Percentiles rank a stretch among this genome's conserved stretches.
Evolutionary conservation across 2,329 filamentous ascomycete species (phyloP).

Genomic region (Ambrosiella xylebori): DNA sequence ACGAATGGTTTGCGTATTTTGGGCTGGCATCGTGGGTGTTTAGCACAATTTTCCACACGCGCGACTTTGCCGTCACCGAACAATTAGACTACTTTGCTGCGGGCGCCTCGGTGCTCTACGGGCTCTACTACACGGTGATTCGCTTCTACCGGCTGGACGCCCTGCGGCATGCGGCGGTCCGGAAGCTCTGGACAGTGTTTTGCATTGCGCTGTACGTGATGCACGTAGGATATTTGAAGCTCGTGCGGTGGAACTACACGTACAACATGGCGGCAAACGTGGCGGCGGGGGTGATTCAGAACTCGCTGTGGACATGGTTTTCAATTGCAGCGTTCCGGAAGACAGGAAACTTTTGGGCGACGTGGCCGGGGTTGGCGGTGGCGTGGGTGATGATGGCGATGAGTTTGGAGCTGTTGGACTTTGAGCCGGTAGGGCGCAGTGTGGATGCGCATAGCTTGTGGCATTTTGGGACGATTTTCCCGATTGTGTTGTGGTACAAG

Average conservation of each 20-base stretch:
- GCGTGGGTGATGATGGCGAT: conserved; percentile 85
- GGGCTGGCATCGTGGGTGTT: conserved; percentile 73
- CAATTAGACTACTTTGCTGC: conserved; percentile 94
- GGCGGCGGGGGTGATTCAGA: conserved; percentile 59
- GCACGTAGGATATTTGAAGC: conserved; percentile 71
- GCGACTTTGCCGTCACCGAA: conserved; percentile 75
- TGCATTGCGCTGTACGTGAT: conserved; percentile 54
- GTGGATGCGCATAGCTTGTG: conserved; percentile 90
- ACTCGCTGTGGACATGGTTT: conserved; percentile 73
- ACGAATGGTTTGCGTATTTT: conserved; percentile 61
- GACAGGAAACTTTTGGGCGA: conserved; percentile 59
- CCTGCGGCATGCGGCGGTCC: conserved; percentile 28
- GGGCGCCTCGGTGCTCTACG: conserved; percentile 77
- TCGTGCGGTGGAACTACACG: conserved; percentile 82
- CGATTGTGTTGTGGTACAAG: conserved; percentile 87
- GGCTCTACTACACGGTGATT: conserved; percentile 69
- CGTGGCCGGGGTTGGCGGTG: conserved; percentile 80
- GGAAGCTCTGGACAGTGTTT: conserved; percentile 57
- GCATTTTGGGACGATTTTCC: conserved; percentile 84
- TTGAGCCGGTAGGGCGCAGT: conserved; percentile 64
- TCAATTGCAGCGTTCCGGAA: conserved; percentile 57
- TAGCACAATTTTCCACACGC: conserved; percentile 80
- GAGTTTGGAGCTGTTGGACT: conserved; percentile 91
- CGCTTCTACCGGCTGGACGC: conserved; percentile 68
- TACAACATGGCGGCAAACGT: conserved; percentile 98